Evolutionary conservation across 805 yeast genomes (phyloP).

Genomic region (Kregervanrija fluxuum): DNA sequence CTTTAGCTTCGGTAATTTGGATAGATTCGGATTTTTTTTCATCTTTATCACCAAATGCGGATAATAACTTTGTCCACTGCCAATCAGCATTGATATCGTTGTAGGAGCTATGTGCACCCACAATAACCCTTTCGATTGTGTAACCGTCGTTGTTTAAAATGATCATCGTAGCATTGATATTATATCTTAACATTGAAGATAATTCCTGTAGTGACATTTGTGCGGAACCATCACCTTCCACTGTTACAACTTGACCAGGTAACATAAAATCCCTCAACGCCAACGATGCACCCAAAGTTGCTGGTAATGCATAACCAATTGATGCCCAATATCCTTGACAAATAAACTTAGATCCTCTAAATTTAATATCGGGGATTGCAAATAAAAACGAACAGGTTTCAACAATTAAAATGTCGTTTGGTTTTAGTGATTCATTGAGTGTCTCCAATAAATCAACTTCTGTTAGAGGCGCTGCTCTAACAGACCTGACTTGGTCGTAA

Average conservation of each 20-base stretch:
- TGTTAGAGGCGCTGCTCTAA: conserved; percentile 13
- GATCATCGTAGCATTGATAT: conserved; percentile 34
- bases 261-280: conserved; percentile 35
- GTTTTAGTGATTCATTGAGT: conserved; percentile 27
- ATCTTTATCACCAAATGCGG: conserved; percentile 54
- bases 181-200: conserved; percentile 34
- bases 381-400: conserved; percentile 45
- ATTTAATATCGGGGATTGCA: conserved; percentile 31
- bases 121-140: conserved; percentile 43
- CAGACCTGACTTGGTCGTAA: conserved; percentile 1
- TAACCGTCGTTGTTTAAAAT: conserved; percentile 45
- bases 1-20: conserved; percentile 31
- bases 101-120: conserved; percentile 42
- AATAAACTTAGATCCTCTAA: conserved; percentile 29
- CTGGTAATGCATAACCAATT: conserved; percentile 47
- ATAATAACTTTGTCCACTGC: conserved; percentile 64
- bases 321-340: conserved; percentile 40
- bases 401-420: conserved; percentile 34
- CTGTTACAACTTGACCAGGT: conserved; percentile 33
- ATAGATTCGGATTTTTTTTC: conserved; percentile 27
- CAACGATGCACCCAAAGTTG: conserved; percentile 39
- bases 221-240: conserved; percentile 52
- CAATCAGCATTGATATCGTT: conserved; percentile 43
- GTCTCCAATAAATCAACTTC: conserved; percentile 31
- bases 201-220: conserved; percentile 49